Evolutionary conservation across 2,329 filamentous ascomycete species (phyloP).

Genomic region (Cladosporium phlei): DNA sequence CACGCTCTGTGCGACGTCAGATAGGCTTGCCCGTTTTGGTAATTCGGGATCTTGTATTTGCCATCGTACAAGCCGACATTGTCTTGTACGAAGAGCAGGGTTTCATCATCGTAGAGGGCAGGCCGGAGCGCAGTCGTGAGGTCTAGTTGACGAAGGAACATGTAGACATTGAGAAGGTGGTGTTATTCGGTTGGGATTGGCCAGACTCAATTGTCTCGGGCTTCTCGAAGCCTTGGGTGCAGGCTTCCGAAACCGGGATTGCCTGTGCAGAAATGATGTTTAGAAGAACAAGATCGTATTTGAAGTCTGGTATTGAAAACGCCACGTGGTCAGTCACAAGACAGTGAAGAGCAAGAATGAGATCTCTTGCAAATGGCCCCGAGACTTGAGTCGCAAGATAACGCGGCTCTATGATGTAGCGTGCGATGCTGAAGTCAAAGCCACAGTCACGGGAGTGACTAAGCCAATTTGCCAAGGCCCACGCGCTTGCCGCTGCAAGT

Average conservation of each 20-base stretch:
- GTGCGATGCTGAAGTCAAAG: too few relatives aligned
- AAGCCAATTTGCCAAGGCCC: too few relatives aligned
- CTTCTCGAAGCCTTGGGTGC: constrained; percentile 1
- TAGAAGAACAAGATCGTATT: too few relatives aligned
- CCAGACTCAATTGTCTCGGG: not conserved
- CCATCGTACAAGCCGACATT: constrained; percentile 96
- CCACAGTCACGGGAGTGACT: too few relatives aligned
- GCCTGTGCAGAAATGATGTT: too few relatives aligned
- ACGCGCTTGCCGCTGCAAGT: too few relatives aligned
- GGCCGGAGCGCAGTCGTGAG: constrained; percentile 94
- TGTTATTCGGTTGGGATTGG: not conserved
- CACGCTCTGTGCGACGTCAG: constrained; percentile 92
- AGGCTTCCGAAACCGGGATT: constrained; percentile 1
- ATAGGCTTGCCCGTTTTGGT: constrained; percentile 95
- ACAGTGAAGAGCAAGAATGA: too few relatives aligned
- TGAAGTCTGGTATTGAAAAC: too few relatives aligned
- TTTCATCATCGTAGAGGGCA: constrained; percentile 86
- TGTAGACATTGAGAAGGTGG: constrained; percentile 44
- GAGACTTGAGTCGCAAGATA: too few relatives aligned
- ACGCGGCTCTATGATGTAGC: too few relatives aligned
- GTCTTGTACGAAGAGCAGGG: constrained; percentile 92
- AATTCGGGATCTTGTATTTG: constrained; percentile 90
- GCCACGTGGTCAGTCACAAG: too few relatives aligned
- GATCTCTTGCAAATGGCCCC: too few relatives aligned
- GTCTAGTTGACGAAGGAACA: constrained; percentile 95